Evolutionary conservation across 139 green algal species (phyloP), one percentile per base, ranked within the genome.

Genomic region (Coccomyxa sp.): DNA sequence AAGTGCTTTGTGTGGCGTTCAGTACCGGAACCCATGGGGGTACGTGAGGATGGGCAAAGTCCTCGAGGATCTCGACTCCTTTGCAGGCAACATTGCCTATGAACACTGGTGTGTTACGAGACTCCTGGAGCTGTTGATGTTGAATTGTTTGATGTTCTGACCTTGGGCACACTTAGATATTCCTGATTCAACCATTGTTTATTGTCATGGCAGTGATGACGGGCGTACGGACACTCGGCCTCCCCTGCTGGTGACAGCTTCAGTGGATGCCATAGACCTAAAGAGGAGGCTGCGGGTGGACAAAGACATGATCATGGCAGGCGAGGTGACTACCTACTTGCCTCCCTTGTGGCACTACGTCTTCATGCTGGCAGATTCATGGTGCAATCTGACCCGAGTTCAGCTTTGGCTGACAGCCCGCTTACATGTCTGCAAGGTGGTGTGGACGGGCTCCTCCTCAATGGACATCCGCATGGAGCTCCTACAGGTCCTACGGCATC

Each of bases 1-100:
- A 45, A 75, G 27, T 14, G 28, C 7, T 80, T 28, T 32, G 14
- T 13, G 38, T 51, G 38, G 30, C 18, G 18, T 81, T 79, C 88
- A 94, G 88, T 97, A 96, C 86, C 79, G 90, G 15, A 95, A 94
- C 45, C 94, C 94, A 10, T 97, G 92, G 92, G 88, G 87, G 21
- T 79, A 80, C 32, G 87, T 96, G 30, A 84, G 94, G 23, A 87
- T 98, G 21, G 95, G 93, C 0, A 83, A 91, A 15, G 66, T 98
- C 28, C 87, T 98, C 57, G 95, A 98, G 82, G 95, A 98, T 80
- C 84, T 98, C 58, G 94, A 98, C 83, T 90, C 83, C 0, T 82
- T 98, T 60, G 92, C 93, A 0, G 95, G 93, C 28, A 95, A 89
- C 84, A 89, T 96, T 10, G 95, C 93, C 10, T 96, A 90, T 18